Evolutionary conservation across 345 rosid species (phyloP).

Genomic region (Eucalyptus tenuipes): DNA sequence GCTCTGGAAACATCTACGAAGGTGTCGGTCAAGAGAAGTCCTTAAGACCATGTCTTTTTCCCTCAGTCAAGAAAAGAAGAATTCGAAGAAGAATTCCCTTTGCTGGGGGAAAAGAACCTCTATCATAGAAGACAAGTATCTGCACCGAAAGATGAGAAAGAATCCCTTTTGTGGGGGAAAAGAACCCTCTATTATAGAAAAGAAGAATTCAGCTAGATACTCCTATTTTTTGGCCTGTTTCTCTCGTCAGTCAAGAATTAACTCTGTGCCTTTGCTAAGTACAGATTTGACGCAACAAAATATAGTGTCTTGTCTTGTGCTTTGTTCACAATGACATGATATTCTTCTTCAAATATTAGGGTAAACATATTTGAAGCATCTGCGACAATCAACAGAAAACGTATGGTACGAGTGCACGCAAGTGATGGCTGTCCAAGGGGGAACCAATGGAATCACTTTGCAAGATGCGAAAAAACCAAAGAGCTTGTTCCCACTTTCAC

Average conservation of each 20-base stretch:
- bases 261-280: not conserved
- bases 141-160: not conserved
- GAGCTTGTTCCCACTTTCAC: not conserved
- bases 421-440: not conserved
- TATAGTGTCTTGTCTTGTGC: not conserved
- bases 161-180: too few species aligned
- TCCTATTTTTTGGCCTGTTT: not conserved
- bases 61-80: not conserved
- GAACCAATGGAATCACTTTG: not conserved
- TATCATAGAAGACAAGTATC: not conserved
- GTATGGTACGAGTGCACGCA: not conserved
- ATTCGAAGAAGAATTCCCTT: not conserved
- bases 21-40: not conserved
- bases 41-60: not conserved
- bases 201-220: not conserved
- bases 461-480: not conserved
- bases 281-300: not conserved
- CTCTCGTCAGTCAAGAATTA: not conserved
- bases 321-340: not conserved
- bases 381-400: not conserved
- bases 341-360: not conserved
- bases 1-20: not conserved
- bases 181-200: too few species aligned
- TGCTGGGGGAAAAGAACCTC: not conserved
- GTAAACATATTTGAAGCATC: not conserved